Conservation (phyloP, 345 rosid species). For the Dovyalis caffra region DNA sequence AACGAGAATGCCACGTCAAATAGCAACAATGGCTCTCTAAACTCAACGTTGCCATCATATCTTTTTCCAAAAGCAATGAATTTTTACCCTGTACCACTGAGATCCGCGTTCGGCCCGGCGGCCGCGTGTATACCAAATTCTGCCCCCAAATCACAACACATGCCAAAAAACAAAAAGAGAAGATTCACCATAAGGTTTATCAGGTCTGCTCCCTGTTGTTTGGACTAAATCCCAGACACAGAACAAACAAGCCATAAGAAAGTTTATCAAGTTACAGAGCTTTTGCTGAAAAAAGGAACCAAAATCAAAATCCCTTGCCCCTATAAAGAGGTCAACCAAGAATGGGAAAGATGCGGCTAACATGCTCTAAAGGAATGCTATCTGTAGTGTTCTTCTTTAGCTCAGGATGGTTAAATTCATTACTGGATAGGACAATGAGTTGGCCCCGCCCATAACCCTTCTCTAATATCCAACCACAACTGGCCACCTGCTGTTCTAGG, state of each 20-base stretch:
- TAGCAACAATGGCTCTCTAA: no score
- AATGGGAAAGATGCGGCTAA: slow-evolving; percentile 87
- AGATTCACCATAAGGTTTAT: background rate
- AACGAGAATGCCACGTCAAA: no score
- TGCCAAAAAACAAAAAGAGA: no score
- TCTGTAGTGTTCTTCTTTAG: slow-evolving; percentile 72
- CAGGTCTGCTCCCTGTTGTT: background rate
- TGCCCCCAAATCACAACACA: background rate
- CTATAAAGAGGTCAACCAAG: slow-evolving; percentile 50
- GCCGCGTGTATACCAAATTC: background rate
- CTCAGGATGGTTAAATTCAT: slow-evolving; percentile 83
- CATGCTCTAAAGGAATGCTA: slow-evolving; percentile 72
- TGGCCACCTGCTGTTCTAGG: slow-evolving; percentile 67
- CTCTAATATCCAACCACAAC: slow-evolving; percentile 72
- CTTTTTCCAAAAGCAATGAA: no score
- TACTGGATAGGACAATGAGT: slow-evolving; percentile 55
- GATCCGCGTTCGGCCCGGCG: no score
- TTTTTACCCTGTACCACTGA: no score
- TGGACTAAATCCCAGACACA: background rate
- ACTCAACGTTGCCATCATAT: no score
- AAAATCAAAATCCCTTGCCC: background rate
- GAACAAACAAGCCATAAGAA: background rate
- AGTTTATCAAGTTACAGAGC: background rate
- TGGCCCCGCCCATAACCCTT: slow-evolving; percentile 61
- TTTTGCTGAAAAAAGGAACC: background rate